Conservation (phyloP, 2,329 filamentous ascomycete genomes). For the Trichoderma aggressivum region DNA sequence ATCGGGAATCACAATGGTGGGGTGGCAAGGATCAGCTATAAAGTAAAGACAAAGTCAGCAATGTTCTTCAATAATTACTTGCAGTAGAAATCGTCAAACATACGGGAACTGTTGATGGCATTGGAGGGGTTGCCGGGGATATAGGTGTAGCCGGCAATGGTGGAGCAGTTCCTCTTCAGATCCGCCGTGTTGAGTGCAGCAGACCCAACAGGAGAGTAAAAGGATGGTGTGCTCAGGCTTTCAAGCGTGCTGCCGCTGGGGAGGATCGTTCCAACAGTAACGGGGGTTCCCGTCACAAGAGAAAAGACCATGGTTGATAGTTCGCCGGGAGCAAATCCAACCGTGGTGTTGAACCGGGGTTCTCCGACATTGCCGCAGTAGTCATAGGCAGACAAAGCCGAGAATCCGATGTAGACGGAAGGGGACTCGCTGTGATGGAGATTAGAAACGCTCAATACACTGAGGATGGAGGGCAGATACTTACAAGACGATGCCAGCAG, state of each 20-base stretch:
- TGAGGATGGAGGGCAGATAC: not conserved
- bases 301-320: slow-evolving; percentile 11
- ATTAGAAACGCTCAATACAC: not conserved
- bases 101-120: not conserved
- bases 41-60: not conserved
- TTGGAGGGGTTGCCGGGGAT: slow-evolving; percentile 16
- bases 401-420: slow-evolving; percentile 18
- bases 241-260: not conserved
- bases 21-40: slow-evolving; percentile 20
- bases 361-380: slow-evolving; percentile 15
- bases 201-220: not conserved
- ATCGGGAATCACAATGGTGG: slow-evolving; percentile 19
- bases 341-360: slow-evolving; percentile 10
- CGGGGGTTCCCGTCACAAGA: not conserved
- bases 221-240: not conserved
- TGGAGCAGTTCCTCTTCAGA: slow-evolving; percentile 18
- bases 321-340: slow-evolving; percentile 14
- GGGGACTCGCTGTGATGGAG: slow-evolving; percentile 2
- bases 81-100: not conserved
- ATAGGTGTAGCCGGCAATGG: slow-evolving; percentile 13
- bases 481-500: slow-evolving; percentile 12
- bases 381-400: slow-evolving; percentile 14
- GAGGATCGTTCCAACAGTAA: not conserved
- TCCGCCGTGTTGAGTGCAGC: slow-evolving; percentile 12
- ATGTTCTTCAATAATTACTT: not conserved